Evolutionary conservation across 768 basidiomycete species (phyloP), one percentile per base, ranked within the genome.

Genomic region (Psilocybe subaeruginosa): DNA sequence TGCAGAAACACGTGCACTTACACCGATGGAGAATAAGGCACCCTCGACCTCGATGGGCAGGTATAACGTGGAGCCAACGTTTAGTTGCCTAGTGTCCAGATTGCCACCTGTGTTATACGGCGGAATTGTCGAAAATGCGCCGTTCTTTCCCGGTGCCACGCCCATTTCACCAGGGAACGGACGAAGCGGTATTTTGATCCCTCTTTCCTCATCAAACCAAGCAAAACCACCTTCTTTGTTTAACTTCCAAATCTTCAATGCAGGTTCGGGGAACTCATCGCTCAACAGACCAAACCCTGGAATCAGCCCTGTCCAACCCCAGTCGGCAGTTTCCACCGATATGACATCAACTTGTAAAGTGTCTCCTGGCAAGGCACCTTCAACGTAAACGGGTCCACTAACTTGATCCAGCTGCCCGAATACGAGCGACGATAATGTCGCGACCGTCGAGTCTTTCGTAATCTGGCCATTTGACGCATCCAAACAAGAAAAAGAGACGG

Each of bases 91-190:
- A 27, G 86, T 87, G 62, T 88, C 87, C 16, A 88, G 73, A 66
- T 88, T 87, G 1, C 87, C 85, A 2, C 86, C 86, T 0, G 86
- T 87, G 33, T 70, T 73, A 62, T 85, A 87, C 1, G 86, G 87
- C 48, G 87, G 87, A 51, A 87, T 87, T 16, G 85, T 87, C 12
- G 85, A 87, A 65, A 79, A 82, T 30, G 82, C 76, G 2, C 87
- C 87, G 8, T 66, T 68, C 58, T 73, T 74, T 14, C 77, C 84
- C 19, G 77, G 80, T 17, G 82, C 86, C 16, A 87, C 82, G 12
- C 87, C 86, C 83, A 88, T 86, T 72, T 87, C 86, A 0, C 87
- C 86, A 8, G 84, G 80, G 70, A 88, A 88, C 14, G 87, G 86
- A 37, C 76, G 66, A 5, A 88, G 56, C 3, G 83, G 85, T 29